Evolutionary conservation across 176 grass and related monocot species (phyloP).

Genomic region (Oryza punctata): DNA sequence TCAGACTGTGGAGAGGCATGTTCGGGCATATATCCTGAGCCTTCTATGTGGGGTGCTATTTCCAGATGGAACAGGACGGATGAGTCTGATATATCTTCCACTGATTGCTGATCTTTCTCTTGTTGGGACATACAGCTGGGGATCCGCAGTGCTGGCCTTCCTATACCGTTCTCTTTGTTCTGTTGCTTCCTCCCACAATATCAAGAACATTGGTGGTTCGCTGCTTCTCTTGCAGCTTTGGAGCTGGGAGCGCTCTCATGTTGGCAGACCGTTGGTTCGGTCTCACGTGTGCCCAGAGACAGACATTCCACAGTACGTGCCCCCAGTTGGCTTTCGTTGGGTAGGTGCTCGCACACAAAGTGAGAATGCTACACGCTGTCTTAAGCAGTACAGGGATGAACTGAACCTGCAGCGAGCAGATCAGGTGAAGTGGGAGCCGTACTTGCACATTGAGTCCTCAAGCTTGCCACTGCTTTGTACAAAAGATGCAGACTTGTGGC

Average conservation of each 20-base stretch:
- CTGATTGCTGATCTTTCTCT: constrained; percentile 59
- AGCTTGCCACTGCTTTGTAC: constrained; percentile 53
- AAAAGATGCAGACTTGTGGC: constrained; percentile 55
- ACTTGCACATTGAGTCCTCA: constrained; percentile 39
- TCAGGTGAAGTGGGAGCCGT: constrained; percentile 67
- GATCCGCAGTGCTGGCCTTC: constrained; percentile 56
- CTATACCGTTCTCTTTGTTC: constrained; percentile 70
- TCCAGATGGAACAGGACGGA: constrained; percentile 61
- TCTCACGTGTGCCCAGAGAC: constrained; percentile 23
- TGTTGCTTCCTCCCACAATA: constrained; percentile 59
- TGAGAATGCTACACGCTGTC: constrained; percentile 58
- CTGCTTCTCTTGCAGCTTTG: constrained; percentile 75
- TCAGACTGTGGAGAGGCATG: constrained; percentile 52
- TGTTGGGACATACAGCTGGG: constrained; percentile 62
- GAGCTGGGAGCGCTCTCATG: constrained; percentile 71
- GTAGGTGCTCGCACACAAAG: constrained; percentile 56
- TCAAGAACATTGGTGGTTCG: constrained; percentile 64
- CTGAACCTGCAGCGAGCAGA: constrained; percentile 59
- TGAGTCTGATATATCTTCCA: constrained; percentile 65
- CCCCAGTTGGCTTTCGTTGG: constrained; percentile 64
- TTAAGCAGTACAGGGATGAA: constrained; percentile 68
- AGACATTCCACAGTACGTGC: constrained; percentile 32
- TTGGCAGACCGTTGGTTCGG: constrained; percentile 58
- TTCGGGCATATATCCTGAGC: constrained; percentile 68
- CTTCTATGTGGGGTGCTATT: constrained; percentile 65